Conservation (phyloP, 805 yeast genomes). For the Candida peoriensis region DNA sequence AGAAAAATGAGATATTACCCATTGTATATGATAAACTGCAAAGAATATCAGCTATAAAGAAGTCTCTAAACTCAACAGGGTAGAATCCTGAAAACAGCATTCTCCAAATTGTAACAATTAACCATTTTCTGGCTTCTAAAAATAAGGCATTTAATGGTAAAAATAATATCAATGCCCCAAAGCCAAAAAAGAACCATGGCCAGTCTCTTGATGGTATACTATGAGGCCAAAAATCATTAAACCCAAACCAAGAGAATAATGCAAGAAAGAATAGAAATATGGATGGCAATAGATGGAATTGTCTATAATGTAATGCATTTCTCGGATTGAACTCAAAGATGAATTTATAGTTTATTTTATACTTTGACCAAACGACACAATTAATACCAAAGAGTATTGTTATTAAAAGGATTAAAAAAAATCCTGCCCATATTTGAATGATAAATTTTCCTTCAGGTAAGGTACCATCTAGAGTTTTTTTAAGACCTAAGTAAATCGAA, state of each 20-base stretch:
- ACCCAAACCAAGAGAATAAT: constrained; percentile 71
- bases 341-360: constrained; percentile 82
- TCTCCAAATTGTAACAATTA: constrained; percentile 66
- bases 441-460: constrained; percentile 55
- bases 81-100: constrained; percentile 76
- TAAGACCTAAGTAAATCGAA: constrained; percentile 49
- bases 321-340: constrained; percentile 83
- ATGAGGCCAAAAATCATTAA: constrained; percentile 60
- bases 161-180: constrained; percentile 41
- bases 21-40: constrained; percentile 85
- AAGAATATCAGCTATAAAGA: constrained; percentile 86
- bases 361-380: constrained; percentile 66
- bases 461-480: constrained; percentile 33
- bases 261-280: constrained; percentile 50
- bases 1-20: constrained; percentile 79
- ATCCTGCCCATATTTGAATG: constrained; percentile 92
- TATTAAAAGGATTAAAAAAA: constrained; percentile 59
- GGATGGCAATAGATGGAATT: constrained; percentile 62
- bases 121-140: constrained; percentile 71
- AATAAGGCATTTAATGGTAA: constrained; percentile 59
- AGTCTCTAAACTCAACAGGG: constrained; percentile 94
- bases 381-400: constrained; percentile 60
- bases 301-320: constrained; percentile 58
- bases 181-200: constrained; percentile 74
- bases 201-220: constrained; percentile 61